Evolutionary conservation across 164 flowering plant species (phyloP), one percentile per base, ranked within the genome.

Genomic region (Berberis thunbergii): DNA sequence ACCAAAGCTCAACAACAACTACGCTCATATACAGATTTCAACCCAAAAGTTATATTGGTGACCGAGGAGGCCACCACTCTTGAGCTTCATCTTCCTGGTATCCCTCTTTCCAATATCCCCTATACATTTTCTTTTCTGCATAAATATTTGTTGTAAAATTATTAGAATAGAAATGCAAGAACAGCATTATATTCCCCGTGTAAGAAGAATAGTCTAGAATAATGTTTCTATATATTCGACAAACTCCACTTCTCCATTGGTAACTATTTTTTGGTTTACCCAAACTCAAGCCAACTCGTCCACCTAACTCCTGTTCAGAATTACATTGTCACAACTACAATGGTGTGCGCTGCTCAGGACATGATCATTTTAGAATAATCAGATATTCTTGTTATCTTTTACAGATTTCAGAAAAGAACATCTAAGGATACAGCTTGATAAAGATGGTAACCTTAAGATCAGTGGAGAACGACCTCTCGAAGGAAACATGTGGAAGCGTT

Each of bases 391-490:
- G 7, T n/a, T 56, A 3, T 4, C 39, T n/a, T n/a, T n/a, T n/a
- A n/a, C 11, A 52, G 60, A 40, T 41, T 57, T 57, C 44, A 26
- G 12, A n/a, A 57, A 26, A 45, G 60, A 57, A 7, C 45, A 57
- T 1, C 43, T 57, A 10, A 57, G 60, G 43, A n/a, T 57, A 41
- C 41, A 57, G 45, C 40, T 26, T 41, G 60, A 57, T 7, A 57
- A 4, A 8, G 9, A 3, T 41, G 60, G 45, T 0, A 57, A 57
- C 45, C 10, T 57, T 40, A 57, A 57, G 1, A 57, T 57, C 43
- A 57, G 60, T 39, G 60, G 60, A 57, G 60, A 57, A 57, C 45
- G 60, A 1, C 60, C 43, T 7, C 7, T 57, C 11, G 60, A 57
- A 6, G 60, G 12, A 26, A 41, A 42, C 60, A 38, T 11, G 41